Conservation (phyloP, 2,329 filamentous ascomycete genomes). For the Penicillium psychrosexuale region DNA sequence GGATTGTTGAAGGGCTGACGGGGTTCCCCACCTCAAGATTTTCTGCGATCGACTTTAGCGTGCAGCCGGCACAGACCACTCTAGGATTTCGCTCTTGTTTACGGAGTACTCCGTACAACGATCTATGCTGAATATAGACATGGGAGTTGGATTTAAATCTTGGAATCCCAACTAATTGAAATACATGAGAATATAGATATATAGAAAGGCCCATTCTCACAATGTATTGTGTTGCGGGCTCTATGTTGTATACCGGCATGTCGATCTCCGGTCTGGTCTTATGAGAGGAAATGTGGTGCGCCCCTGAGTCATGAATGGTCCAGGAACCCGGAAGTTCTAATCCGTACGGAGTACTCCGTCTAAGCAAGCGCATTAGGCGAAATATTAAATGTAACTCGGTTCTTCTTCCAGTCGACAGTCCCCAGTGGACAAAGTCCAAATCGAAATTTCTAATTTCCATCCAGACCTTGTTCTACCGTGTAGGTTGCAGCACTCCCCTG, state of each 20-base stretch:
- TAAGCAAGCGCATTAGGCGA: not conserved
- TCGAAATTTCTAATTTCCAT: not conserved
- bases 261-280: constrained; percentile 17
- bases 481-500: not conserved
- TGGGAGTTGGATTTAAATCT: not conserved
- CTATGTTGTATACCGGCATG: not conserved
- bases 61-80: constrained; percentile 21
- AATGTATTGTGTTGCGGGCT: not conserved
- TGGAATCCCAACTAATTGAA: not conserved
- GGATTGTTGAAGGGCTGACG: constrained; percentile 16
- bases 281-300: constrained; percentile 15
- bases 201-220: not conserved
- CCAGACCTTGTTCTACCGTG: not conserved
- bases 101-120: too few species aligned
- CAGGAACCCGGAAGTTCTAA: not conserved
- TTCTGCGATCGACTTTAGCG: constrained; percentile 27
- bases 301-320: not conserved
- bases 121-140: not conserved
- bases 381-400: not conserved
- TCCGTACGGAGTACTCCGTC: not conserved
- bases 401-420: not conserved
- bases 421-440: too few species aligned
- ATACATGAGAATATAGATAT: not conserved
- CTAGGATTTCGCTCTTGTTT: not conserved
- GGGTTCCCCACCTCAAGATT: constrained; percentile 28